Base-by-base conservation (phyloP, 164 flowering plant species). In the Chloranthus sessilifolius region DNA sequence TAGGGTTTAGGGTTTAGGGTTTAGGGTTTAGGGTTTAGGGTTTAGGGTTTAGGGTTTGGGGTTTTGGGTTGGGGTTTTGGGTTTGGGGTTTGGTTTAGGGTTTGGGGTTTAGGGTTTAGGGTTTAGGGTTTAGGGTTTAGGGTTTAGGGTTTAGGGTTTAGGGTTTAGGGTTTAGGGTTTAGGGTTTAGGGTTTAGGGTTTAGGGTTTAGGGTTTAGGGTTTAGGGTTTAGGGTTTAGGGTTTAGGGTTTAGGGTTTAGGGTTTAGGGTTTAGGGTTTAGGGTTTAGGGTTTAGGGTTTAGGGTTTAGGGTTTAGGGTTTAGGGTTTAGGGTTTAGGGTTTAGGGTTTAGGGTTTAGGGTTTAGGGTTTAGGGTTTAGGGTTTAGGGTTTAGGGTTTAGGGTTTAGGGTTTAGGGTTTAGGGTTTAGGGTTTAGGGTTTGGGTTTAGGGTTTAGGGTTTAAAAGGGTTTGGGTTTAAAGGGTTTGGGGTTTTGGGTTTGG, bases 221-320 rank as follows among this genome's bases (percentile, higher is more conserved):
- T 37, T 37, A 15, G 41, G 41, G 14, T 37, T 37, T 37, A 37
- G 41, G 41, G 33, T 37, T 37, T 37, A 37, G 41, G 41, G 14
- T 37, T 37, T 29, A 29, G 33, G 33, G 33, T 29, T 29, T 29
- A 29, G 33, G 33, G 33, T 29, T 29, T 29, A 29, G 41, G 41
- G 41, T 37, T 37, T 37, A 37, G 41, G 41, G 41, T 37, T 37
- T 37, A 37, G 41, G 41, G 14, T 37, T 37, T 29, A 29, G 17
- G 41, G 41, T 37, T 37, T 37, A 37, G 41, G 41, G 14, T 37
- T 37, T 29, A 29, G 33, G 33, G 33, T 29, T 29, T 29, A 29
- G 41, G 41, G 41, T 37, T 37, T 37, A 37, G 41, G n/a, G 41
- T 37, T 37, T 37, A 29, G 41, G 41, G 41, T 37, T 37, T 37